Conservation (phyloP, 257 asterid genomes). For the Solanum ossicruentum region DNA sequence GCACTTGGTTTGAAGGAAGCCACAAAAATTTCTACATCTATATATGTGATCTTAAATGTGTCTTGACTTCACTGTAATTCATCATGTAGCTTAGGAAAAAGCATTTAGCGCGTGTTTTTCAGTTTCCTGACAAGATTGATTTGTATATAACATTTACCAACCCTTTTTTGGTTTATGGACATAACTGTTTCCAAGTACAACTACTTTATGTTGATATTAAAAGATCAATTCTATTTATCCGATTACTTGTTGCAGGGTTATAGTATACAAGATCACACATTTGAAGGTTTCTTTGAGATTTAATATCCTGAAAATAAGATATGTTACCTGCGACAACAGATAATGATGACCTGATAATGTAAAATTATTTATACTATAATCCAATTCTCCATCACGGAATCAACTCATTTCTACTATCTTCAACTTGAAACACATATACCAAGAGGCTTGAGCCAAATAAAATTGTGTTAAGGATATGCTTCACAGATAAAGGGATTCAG, state of each 20-base stretch:
- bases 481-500: not conserved
- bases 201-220: not conserved
- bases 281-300: not conserved
- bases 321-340: not conserved
- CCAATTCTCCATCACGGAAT: not conserved
- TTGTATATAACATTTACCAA: not conserved
- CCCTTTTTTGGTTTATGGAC: not conserved
- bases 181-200: not conserved
- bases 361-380: not conserved
- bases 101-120: not conserved
- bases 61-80: not conserved
- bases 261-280: no score
- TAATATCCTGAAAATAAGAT: not conserved
- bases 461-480: not conserved
- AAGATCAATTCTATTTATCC: not conserved
- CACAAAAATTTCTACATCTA: not conserved
- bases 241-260: not conserved
- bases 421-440: not conserved
- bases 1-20: constrained; percentile 12
- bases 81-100: not conserved
- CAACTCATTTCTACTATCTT: not conserved
- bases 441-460: not conserved
- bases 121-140: not conserved
- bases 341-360: not conserved
- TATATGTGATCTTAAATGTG: not conserved